Evolutionary conservation across 306 rosid species (phyloP), one percentile per base, ranked within the genome.

Genomic region (Vigna nakashimae): DNA sequence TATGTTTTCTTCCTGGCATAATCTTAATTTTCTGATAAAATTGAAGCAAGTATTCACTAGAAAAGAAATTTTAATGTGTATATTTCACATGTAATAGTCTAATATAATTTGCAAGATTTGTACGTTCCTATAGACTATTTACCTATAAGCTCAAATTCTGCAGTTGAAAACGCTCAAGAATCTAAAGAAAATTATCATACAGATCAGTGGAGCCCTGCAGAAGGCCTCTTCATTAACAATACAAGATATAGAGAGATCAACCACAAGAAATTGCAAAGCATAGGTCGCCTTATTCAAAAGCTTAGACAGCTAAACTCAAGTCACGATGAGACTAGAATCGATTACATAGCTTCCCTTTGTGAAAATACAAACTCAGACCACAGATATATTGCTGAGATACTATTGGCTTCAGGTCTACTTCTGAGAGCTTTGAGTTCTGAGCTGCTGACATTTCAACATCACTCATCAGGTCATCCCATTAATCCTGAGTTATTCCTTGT

Each of bases 361-460:
- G 90, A 90, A 83, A 88, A 88, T 55, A 68, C 88, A 34, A 88
- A 88, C 75, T 88, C 95, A 7, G 97, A 92, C 57, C 89, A 88
- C 73, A 74, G 93, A 88, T 92, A 90, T 80, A 79, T 90, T 24
- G 87, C 91, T 4, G 91, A 92, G 79, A 92, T 92, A 63, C 72
- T 92, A 48, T 80, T 92, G 75, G 93, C 91, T 69, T 90, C 97
- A 14, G 95, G 97, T 24, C 89, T 90, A 62, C 82, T 90, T 30
- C 91, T 87, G 66, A 83, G 86, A 67, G 95, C 86, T 80, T 85
- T 87, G 62, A 76, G 86, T 69, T 88, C 90, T 28, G 85, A 86
- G 76, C 55, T 87, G 70, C 77, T 87, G 5, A 76, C 90, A 62
- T 86, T 90, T 79, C 91, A 88, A 83, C 86, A 75, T 73, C 95